A percentile compares a stretch with the other conserved stretches of the same genome.
Evolutionary conservation across 2,329 filamentous ascomycete genomes (phyloP).

Genomic region (Aspergillus pseudotamarii): DNA sequence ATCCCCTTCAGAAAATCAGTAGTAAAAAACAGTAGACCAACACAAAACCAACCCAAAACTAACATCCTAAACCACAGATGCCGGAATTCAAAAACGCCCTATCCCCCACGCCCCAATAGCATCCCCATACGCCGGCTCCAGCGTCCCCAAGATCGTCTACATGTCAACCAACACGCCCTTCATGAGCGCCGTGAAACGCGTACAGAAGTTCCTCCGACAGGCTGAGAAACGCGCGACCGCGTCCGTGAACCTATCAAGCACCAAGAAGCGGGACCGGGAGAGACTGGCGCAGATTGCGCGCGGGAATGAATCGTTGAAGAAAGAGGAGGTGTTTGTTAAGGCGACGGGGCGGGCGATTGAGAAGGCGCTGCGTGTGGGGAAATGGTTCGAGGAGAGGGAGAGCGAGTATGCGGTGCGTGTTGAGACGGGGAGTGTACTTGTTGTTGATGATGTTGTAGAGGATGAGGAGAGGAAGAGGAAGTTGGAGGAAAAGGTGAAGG

Average conservation of each 20-base stretch:
- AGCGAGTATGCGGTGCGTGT: slow-evolving; percentile 55
- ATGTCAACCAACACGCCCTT: slow-evolving; percentile 58
- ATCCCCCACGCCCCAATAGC: slow-evolving; percentile 60
- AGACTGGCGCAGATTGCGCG: slow-evolving; percentile 36
- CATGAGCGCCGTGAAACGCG: slow-evolving; percentile 62
- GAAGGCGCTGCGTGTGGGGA: slow-evolving; percentile 57
- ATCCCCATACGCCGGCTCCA: slow-evolving; percentile 54
- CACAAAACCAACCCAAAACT: background rate
- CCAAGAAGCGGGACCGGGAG: slow-evolving; percentile 33
- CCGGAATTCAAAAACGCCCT: slow-evolving; percentile 57
- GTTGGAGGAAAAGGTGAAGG: slow-evolving; percentile 25
- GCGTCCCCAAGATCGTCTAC: slow-evolving; percentile 59
- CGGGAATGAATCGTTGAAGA: slow-evolving; percentile 36
- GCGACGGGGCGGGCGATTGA: slow-evolving; percentile 63
- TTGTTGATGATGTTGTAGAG: slow-evolving; percentile 62
- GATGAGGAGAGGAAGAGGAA: slow-evolving; percentile 34
- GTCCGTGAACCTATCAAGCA: slow-evolving; percentile 41
- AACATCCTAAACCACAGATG: slow-evolving; percentile 38
- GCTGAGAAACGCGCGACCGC: slow-evolving; percentile 56
- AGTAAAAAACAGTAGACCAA: background rate
- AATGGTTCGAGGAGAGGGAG: slow-evolving; percentile 58
- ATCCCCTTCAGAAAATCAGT: background rate
- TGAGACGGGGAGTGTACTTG: slow-evolving; percentile 58
- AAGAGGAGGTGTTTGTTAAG: slow-evolving; percentile 60
- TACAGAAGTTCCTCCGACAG: slow-evolving; percentile 57